Evolutionary conservation across 2,329 filamentous ascomycete species (phyloP).

Genomic region (Trichoderma breve): DNA sequence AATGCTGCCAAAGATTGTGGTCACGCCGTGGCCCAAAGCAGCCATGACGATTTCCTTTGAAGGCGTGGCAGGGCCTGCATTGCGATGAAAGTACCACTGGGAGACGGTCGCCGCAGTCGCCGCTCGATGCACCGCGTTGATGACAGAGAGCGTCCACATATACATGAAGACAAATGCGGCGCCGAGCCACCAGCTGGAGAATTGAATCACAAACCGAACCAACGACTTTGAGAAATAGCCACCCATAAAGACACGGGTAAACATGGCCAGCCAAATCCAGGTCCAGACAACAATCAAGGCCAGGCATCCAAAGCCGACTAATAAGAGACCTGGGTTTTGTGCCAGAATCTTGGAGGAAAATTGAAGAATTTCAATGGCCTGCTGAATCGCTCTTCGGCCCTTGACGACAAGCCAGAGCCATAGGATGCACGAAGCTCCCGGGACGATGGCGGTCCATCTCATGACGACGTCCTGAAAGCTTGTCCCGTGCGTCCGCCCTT

Average conservation of each 20-base stretch:
- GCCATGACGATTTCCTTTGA: conserved; percentile 80
- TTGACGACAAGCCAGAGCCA: conserved; percentile 85
- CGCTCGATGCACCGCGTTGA: conserved; percentile 83
- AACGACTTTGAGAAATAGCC: conserved; percentile 70
- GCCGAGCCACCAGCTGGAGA: conserved; percentile 94
- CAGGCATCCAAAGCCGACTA: conserved; percentile 79
- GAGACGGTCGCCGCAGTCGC: conserved; percentile 94
- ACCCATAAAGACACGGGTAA: conserved; percentile 91
- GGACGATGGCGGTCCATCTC: conserved; percentile 81
- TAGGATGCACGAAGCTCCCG: conserved; percentile 66
- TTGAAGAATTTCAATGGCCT: conserved; percentile 84
- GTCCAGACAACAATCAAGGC: conserved; percentile 80
- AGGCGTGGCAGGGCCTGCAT: conserved; percentile 72
- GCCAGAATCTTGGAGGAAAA: conserved; percentile 86
- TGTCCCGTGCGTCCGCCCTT: conserved; percentile 69
- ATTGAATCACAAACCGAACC: conserved; percentile 72
- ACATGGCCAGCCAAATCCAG: conserved; percentile 96
- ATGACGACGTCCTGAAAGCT: conserved; percentile 85
- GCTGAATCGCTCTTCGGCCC: conserved; percentile 75
- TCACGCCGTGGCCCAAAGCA: conserved; percentile 75
- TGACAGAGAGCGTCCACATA: conserved; percentile 87
- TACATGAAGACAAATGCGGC: conserved; percentile 90
- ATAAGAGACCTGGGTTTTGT: conserved; percentile 77
- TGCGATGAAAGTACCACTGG: conserved; percentile 98
- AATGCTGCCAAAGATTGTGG: conserved; percentile 88